Conservation (phyloP, 768 basidiomycete species). For the Leccinum pellstonianum region DNA sequence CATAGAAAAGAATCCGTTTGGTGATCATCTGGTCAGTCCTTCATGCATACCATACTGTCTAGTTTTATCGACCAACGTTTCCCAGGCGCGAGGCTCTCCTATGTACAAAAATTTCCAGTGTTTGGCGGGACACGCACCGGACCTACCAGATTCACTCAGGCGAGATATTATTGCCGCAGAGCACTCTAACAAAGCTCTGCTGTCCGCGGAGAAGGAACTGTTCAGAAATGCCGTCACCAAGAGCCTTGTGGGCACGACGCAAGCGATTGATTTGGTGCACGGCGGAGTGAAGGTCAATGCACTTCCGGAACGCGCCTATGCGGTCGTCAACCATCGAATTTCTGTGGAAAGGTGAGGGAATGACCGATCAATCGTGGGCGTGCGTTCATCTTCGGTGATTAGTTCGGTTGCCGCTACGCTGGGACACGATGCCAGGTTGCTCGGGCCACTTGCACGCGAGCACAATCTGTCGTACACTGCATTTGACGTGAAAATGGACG, state of each 20-base stretch:
- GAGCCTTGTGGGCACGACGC: constrained; percentile 64
- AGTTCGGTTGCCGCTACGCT: constrained; percentile 44
- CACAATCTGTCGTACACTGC: constrained; percentile 60
- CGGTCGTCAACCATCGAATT: constrained; percentile 72
- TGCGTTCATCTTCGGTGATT: background rate
- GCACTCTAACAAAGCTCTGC: constrained; percentile 50
- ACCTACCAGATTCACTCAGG: constrained; percentile 48
- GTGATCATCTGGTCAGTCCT: constrained; percentile 45
- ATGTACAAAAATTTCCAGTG: constrained; percentile 65
- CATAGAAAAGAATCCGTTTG: constrained; percentile 65
- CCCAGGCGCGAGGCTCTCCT: constrained; percentile 54
- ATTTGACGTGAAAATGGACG: constrained; percentile 47
- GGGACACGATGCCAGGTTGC: constrained; percentile 44
- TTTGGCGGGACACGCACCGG: constrained; percentile 57
- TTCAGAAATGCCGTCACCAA: constrained; percentile 39
- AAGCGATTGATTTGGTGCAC: constrained; percentile 71
- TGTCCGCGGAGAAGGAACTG: constrained; percentile 48
- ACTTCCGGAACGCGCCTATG: constrained; percentile 70
- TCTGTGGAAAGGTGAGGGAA: constrained; percentile 51
- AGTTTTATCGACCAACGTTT: background rate
- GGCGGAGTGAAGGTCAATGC: constrained; percentile 76
- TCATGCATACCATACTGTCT: background rate
- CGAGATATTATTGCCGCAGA: constrained; percentile 46
- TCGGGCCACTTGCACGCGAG: constrained; percentile 42
- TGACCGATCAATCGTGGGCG: background rate